Conservation (phyloP, 129 eudicot genomes). For the Chrysanthemum seticuspe region DNA sequence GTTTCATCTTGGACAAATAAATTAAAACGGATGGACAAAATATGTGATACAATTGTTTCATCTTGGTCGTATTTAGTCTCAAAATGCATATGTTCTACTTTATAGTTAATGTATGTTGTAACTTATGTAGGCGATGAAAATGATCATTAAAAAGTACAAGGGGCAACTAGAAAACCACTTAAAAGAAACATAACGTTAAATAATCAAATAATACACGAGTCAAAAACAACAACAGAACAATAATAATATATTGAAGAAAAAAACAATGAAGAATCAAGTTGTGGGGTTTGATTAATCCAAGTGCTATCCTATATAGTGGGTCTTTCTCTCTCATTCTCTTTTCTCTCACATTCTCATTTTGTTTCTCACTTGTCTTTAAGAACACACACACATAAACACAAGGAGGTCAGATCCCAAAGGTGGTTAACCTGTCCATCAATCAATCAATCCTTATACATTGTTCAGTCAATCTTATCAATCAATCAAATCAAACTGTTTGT, state of each 20-base stretch:
- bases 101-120: background rate
- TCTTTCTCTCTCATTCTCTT: conserved; percentile 32
- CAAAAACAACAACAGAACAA: conserved; percentile 20
- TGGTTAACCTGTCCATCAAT: conserved; percentile 70
- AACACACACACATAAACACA: conserved; percentile 45
- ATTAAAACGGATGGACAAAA: too few relatives aligned
- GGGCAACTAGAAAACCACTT: conserved; percentile 4
- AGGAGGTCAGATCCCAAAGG: conserved; percentile 64
- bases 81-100: too few relatives aligned
- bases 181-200: conserved; percentile 4
- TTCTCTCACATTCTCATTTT: conserved; percentile 38
- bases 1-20: too few relatives aligned
- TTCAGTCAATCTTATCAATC: conserved; percentile 72
- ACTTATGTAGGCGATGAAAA: background rate
- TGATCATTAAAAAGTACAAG: background rate
- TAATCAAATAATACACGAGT: conserved; percentile 20
- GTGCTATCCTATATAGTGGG: conserved; percentile 30
- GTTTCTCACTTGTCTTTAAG: conserved; percentile 42
- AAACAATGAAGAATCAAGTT: conserved; percentile 22
- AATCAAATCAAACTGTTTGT: conserved; percentile 49
- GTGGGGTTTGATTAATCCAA: conserved; percentile 36
- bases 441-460: conserved; percentile 49
- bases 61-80: too few relatives aligned
- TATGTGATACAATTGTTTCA: too few relatives aligned
- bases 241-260: conserved; percentile 12